Conservation (phyloP, 2,329 filamentous ascomycete genomes). For the Madurella fahalii region DNA sequence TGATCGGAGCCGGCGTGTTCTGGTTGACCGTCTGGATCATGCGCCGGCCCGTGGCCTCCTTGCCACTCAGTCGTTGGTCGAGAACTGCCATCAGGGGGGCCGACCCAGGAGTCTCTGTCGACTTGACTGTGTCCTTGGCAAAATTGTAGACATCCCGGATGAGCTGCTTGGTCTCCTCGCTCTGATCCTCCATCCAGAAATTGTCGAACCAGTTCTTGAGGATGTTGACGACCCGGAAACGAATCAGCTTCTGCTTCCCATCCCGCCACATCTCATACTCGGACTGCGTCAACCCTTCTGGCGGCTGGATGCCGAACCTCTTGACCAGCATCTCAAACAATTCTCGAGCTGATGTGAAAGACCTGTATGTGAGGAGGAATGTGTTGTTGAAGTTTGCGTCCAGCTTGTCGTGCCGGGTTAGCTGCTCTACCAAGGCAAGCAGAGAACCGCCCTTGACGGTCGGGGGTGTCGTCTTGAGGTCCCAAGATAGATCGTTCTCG, state of each 20-base stretch:
- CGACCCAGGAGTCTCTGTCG: constrained; percentile 87
- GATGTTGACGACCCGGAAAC: constrained; percentile 95
- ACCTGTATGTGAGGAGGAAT: constrained; percentile 93
- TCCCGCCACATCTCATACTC: constrained; percentile 89
- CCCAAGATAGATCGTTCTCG: constrained; percentile 85
- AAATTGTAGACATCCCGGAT: constrained; percentile 88
- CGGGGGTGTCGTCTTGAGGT: constrained; percentile 70
- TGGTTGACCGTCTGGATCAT: constrained; percentile 82
- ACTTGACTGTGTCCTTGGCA: constrained; percentile 85
- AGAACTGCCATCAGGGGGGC: constrained; percentile 79
- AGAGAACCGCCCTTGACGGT: constrained; percentile 86
- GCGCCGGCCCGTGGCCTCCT: constrained; percentile 79
- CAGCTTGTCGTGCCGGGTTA: constrained; percentile 92
- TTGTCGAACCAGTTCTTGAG: constrained; percentile 98
- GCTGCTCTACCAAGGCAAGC: constrained; percentile 83
- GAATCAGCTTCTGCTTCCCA: constrained; percentile 91
- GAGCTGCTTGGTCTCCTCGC: constrained; percentile 75
- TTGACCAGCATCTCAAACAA: constrained; percentile 90
- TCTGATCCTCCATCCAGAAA: constrained; percentile 97
- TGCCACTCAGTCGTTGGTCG: constrained; percentile 82
- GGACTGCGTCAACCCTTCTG: constrained; percentile 67
- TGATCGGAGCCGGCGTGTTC: constrained; percentile 79
- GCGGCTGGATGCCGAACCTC: constrained; percentile 88
- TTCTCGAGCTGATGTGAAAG: constrained; percentile 86
- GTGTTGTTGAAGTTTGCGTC: constrained; percentile 97